Base-by-base conservation (phyloP, 495 filamentous ascomycete species). In the Aspergillus leporis region DNA sequence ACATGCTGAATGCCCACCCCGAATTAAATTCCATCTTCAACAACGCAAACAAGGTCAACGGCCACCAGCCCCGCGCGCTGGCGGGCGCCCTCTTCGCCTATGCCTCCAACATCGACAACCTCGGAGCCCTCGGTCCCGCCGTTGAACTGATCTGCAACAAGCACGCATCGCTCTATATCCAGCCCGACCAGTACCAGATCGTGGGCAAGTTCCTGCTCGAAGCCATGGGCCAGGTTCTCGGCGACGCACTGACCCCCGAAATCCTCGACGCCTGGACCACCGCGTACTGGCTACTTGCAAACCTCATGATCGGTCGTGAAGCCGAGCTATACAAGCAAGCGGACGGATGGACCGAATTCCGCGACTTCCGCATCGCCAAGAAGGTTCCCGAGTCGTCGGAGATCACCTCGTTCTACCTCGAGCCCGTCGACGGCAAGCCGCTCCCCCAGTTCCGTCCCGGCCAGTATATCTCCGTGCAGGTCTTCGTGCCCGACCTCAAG, bases 101-200 rank as follows among this genome's bases (percentile, higher is more conserved):
- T 60, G 89, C 89, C 55, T 76, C 78, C 21, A 78, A 90, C 68
- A 87, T 91, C 67, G 88, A 90, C 70, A 79, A 90, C 71, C 81
- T 90, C 6, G 76, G 74, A 53, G 83, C 79, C 25, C 78, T 92
- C 5, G 59, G 69, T 34, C 76, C 81, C 6, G 84, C 85, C 36
- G 81, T 92, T n/a, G 85, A 87, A 70, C 79, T 85, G 61, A 90
- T 92, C 66, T 85, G 86, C 66, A 80, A 89, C 70, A 91, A 90
- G 72, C 89, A 92, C 61, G 88, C 84, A 45, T 88, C 84, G 0
- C 82, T 91, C 31, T 84, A 84, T 70, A 84, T 92, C 62, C 71
- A 80, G 56, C 83, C 89, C 22, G 86, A 82, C 8, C 81, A 88
- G 58, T 91, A 91, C 74, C 66, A 81, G 46, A 82, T 89, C 51